Conservation (phyloP, 331 rosid genomes). For the Quercus tomentella region DNA sequence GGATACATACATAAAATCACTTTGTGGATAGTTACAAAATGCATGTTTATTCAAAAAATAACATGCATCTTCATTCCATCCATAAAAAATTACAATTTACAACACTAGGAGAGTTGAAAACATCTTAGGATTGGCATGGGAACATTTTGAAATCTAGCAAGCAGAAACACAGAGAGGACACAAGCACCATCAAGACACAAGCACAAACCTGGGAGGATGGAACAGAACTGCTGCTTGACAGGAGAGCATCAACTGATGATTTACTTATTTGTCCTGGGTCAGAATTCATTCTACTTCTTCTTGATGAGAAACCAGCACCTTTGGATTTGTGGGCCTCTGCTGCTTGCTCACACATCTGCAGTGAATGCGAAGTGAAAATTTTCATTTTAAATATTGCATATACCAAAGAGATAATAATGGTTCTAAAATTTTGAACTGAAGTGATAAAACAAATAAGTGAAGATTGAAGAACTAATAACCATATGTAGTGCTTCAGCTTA, state of each 20-base stretch:
- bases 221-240: conserved; percentile 62
- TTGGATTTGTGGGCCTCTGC: conserved; percentile 95
- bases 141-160: neutral
- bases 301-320: conserved; percentile 59
- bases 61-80: neutral
- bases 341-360: conserved; percentile 97
- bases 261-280: conserved; percentile 57
- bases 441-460: neutral
- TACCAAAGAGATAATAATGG: neutral
- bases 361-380: neutral
- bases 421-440: neutral
- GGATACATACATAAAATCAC: neutral
- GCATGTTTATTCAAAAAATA: neutral
- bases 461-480: neutral
- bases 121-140: neutral
- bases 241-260: conserved; percentile 84
- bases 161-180: conserved; percentile 17
- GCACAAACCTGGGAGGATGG: conserved; percentile 56
- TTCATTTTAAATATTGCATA: neutral
- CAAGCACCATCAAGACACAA: neutral
- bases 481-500: neutral
- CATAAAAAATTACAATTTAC: conserved; percentile 12
- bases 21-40: neutral
- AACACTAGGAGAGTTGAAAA: neutral
- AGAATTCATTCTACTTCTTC: conserved; percentile 64